Evolutionary conservation across 129 eudicot species (phyloP).

Genomic region (Tagetes erecta): DNA sequence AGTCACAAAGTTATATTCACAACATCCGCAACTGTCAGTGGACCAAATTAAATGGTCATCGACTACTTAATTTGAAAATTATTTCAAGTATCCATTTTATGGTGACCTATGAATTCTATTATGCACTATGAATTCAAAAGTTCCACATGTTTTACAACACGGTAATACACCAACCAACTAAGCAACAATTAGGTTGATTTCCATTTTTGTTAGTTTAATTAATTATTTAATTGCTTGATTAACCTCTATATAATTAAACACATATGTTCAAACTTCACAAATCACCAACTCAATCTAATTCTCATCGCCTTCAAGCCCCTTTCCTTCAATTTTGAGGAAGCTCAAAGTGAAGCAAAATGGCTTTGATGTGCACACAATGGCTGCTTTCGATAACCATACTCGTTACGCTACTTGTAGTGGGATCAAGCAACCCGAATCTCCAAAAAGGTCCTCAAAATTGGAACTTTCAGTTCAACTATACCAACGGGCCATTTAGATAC

Average conservation of each 20-base stretch:
- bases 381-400: slow-evolving; percentile 8
- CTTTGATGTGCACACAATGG: slow-evolving; percentile 11
- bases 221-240: background rate
- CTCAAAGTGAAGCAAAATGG: slow-evolving; percentile 18
- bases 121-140: background rate
- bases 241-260: slow-evolving; percentile 36
- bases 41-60: too few species aligned
- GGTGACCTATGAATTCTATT: too few species aligned
- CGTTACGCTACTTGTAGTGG: slow-evolving; percentile 6
- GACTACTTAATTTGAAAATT: too few species aligned
- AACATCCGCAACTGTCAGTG: too few species aligned
- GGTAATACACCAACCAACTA: slow-evolving; percentile 31
- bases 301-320: background rate
- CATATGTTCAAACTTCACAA: slow-evolving; percentile 17
- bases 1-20: too few species aligned
- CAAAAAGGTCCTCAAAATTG: slow-evolving; percentile 25
- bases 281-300: slow-evolving; percentile 20
- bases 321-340: slow-evolving; percentile 5
- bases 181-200: slow-evolving; percentile 24
- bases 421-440: slow-evolving; percentile 29
- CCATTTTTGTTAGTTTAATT: slow-evolving; percentile 19
- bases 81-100: too few species aligned
- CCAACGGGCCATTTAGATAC: slow-evolving; percentile 35
- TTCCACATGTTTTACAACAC: background rate
- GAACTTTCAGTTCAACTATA: slow-evolving; percentile 21